phyloP scores from a whole-genome alignment of 2,329 filamentous ascomycete genomes.

The Colletotrichum paranaense region DNA sequence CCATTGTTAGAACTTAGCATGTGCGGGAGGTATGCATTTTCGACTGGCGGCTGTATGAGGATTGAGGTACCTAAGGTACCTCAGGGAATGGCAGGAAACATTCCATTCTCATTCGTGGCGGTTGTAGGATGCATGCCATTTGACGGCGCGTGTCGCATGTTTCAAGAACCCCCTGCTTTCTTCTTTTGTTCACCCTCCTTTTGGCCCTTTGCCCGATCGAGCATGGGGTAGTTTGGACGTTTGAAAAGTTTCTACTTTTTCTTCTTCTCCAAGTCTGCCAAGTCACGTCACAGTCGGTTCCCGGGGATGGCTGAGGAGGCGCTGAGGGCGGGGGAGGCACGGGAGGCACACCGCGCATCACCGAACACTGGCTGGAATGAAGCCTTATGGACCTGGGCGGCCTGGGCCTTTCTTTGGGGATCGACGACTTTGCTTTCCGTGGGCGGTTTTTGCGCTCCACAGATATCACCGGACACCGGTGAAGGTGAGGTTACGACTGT shows the following conservation, averaged over 20 bases:
- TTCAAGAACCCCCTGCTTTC: constrained; percentile 19
- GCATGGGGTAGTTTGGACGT: not conserved
- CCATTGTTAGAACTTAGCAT: not conserved
- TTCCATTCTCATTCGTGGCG: constrained; percentile 31
- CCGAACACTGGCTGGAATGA: not conserved
- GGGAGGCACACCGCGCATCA: not conserved
- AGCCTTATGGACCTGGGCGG: not conserved
- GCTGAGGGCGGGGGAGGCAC: not conserved
- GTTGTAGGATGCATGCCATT: constrained; percentile 31
- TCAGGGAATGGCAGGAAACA: constrained; percentile 9
- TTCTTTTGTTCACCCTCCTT: not conserved
- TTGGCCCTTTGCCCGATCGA: not conserved
- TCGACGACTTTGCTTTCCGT: not conserved
- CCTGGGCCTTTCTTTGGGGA: not conserved
- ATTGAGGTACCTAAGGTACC: no score
- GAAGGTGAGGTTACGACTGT: not conserved
- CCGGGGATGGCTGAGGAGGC: not conserved
- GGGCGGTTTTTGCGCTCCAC: not conserved
- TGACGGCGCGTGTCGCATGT: constrained; percentile 35
- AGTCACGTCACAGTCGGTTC: constrained; percentile 28
- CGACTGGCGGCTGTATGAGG: constrained; percentile 17
- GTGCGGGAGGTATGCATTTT: not conserved
- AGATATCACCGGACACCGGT: no score
- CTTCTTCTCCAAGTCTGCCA: not conserved
- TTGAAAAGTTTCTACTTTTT: not conserved